Evolutionary conservation across 352 stramenopile species (phyloP), one percentile per base, ranked within the genome.

Genomic region (Vaucheria bursata): DNA sequence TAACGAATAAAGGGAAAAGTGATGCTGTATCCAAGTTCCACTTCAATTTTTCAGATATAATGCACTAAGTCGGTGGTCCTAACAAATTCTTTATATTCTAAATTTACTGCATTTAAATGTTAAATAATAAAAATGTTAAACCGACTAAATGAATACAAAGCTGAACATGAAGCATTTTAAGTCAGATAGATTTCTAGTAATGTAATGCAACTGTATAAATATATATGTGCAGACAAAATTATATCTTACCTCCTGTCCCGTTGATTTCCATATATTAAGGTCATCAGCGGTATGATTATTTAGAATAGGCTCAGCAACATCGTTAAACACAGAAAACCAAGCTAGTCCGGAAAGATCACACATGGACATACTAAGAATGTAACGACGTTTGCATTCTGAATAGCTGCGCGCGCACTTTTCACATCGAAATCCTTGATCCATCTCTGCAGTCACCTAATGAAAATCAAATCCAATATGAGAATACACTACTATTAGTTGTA

Each of bases 311-410:
- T 97, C 90, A 38, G 92, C 94, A 84, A 97, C 89, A 79, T 98
- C 94, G 82, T 99, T 97, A 84, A 98, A 99, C 71, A 94, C 90
- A 32, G 91, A 97, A 66, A 96, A 95, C 93, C 93, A 99, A 34
- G 90, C 91, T 68, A 88, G 95, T 39, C 88, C 91, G 39, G 93
- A 96, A 84, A 95, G 88, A 85, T 98, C 95, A 64, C 92, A 87
- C 65, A 98, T 87, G 29, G 92, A 90, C 25, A 94, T 88, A 67
- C 90, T 97, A 80, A 98, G 89, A 34, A 82, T 82, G 53, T 59
- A 82, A 65, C 77, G 90, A 73, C 96, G 94, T 79, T 93, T 89
- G 80, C 94, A 98, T 29, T 89, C 92, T 50, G 87, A 88, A 86
- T 95, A 94, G n/a, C 91, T 93, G 49, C 90, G 92, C 82, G 96